Conservation (phyloP, 305 asterid species). For the Fraxinus baroniana region DNA sequence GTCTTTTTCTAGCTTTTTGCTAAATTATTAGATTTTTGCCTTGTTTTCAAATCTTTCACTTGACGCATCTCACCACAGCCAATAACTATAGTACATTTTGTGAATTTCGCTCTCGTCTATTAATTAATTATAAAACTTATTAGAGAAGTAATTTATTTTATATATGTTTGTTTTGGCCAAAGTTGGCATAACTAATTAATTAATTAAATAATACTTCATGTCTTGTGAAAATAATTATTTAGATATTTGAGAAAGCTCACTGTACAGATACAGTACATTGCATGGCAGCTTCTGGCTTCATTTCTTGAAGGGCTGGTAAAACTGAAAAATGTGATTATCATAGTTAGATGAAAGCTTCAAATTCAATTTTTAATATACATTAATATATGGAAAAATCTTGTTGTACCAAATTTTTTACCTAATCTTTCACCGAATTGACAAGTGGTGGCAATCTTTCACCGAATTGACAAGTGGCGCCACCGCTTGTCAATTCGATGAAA, state of each 20-base stretch:
- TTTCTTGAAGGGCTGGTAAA: constrained; percentile 18
- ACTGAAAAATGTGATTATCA: background rate
- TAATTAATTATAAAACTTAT: background rate
- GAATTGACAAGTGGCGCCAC: too few relatives aligned
- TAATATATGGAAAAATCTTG: too few relatives aligned
- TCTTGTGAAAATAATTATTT: constrained; percentile 30
- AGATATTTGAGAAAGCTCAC: constrained; percentile 12
- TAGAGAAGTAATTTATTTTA: background rate
- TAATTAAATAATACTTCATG: constrained; percentile 18
- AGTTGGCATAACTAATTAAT: background rate
- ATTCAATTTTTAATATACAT: background rate
- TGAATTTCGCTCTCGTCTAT: background rate
- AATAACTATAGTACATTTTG: background rate
- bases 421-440: too few relatives aligned
- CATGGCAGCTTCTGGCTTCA: background rate
- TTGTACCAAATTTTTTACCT: too few relatives aligned
- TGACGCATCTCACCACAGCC: background rate
- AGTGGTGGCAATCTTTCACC: too few relatives aligned
- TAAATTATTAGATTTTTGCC: background rate
- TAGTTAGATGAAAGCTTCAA: background rate
- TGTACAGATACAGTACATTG: constrained; percentile 4
- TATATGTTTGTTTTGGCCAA: background rate
- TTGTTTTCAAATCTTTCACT: background rate
- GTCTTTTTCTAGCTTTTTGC: background rate
- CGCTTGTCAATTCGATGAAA: too few relatives aligned